A percentile compares a stretch with the other conserved stretches of the same genome.
Evolutionary conservation across 345 rosid species (phyloP).

Genomic region (Eutrema japonicum): DNA sequence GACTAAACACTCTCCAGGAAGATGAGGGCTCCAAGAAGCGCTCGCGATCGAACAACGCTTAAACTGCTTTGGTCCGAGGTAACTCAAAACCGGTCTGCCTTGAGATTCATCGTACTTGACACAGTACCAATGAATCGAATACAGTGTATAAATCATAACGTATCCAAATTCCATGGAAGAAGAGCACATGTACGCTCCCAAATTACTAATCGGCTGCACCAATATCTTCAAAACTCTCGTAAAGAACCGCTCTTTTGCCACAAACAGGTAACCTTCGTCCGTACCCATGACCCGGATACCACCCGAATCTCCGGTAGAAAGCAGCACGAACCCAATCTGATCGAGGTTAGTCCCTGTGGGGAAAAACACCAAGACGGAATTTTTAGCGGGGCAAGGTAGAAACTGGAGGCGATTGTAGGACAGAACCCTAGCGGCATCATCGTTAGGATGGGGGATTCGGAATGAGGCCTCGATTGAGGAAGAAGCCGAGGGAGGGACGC

Average conservation of each 20-base stretch:
- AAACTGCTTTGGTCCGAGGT: constrained; percentile 55
- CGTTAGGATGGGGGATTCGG: constrained; percentile 27
- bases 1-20: constrained; percentile 54
- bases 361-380: constrained; percentile 54
- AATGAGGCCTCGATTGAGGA: constrained; percentile 43
- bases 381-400: constrained; percentile 46
- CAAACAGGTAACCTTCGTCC: constrained; percentile 44
- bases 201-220: constrained; percentile 47
- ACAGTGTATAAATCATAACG: constrained; percentile 54
- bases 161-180: constrained; percentile 50
- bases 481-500: constrained; percentile 49
- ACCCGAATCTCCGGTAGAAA: constrained; percentile 44
- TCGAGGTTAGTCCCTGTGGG: constrained; percentile 66
- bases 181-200: constrained; percentile 23
- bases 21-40: constrained; percentile 64
- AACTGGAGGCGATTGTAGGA: constrained; percentile 61
- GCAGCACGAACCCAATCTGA: constrained; percentile 59
- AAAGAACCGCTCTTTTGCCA: constrained; percentile 44
- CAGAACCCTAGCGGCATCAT: constrained; percentile 34
- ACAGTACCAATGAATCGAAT: constrained; percentile 63
- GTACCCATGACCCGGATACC: constrained; percentile 44
- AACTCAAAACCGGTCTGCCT: constrained; percentile 46
- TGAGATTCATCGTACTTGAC: constrained; percentile 41
- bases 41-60: constrained; percentile 50
- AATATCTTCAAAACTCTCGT: constrained; percentile 53